Conservation (phyloP, 2,329 filamentous ascomycete genomes). For the Stemphylium vesicarium region DNA sequence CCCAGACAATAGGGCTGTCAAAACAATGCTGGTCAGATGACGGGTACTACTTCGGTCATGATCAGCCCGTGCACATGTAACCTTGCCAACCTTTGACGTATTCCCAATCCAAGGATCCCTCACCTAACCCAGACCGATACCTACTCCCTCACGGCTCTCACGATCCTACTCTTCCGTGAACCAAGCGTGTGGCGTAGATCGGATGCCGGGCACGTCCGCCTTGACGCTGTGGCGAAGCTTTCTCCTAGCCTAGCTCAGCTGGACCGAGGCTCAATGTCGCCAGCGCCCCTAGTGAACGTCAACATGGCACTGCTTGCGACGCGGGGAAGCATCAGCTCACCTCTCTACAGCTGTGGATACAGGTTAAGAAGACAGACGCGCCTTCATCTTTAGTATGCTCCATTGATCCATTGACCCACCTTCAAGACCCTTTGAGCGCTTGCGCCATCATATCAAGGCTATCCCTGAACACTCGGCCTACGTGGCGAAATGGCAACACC, state of each 20-base stretch:
- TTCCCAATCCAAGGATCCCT: background rate
- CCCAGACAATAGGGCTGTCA: background rate
- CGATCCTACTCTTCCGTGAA: slow-evolving; percentile 2
- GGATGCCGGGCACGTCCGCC: background rate
- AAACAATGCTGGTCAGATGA: slow-evolving; percentile 1
- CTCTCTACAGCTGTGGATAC: slow-evolving; percentile 1
- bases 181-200: background rate
- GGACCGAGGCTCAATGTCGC: slow-evolving; percentile 11
- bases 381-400: slow-evolving; percentile 4
- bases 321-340: slow-evolving; percentile 2
- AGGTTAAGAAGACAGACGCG: slow-evolving; percentile 1
- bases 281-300: background rate
- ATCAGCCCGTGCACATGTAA: background rate
- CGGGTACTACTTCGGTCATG: background rate
- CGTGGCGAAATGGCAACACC: slow-evolving; percentile 34
- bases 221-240: background rate
- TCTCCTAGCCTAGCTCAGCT: background rate
- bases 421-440: slow-evolving; percentile 8
- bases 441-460: slow-evolving; percentile 4
- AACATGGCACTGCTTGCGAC: slow-evolving; percentile 4
- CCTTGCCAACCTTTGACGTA: background rate
- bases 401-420: background rate
- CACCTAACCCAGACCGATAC: background rate
- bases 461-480: slow-evolving; percentile 9
- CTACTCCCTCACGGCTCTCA: background rate